Base-by-base conservation (phyloP, 73 alveolate genomes). In the Symbiodinium natans region DNA sequence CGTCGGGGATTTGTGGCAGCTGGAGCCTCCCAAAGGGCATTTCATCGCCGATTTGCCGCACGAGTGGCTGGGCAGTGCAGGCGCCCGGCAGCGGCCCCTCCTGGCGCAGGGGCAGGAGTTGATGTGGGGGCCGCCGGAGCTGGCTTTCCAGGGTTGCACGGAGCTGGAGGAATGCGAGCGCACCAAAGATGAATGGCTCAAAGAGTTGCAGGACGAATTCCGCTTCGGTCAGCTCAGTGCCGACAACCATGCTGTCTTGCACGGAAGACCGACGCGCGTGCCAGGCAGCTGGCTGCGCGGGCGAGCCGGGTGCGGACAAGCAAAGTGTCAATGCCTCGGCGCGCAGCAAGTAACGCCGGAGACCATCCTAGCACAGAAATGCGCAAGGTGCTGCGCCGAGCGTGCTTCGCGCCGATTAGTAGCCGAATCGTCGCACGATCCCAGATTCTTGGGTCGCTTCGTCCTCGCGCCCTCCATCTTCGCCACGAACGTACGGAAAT, bases 271-370 rank as follows among this genome's bases (percentile, higher is more conserved):
- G 29, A 83, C 93, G n/a, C 4, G 15, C 11, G 93, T 84, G 34
- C 77, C 80, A 5, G 93, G 93, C 46, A 84, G 93, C 31, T 84
- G 93, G 93, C 46, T 52, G 13, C 68, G 68, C 68, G 68, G 68
- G 27, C 33, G 13, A 29, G 40, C 93, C 0, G 15, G 39, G 19
- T 84, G 93, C 25, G 77, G 77, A n/a, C 4, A 46, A 0, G 34
- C 5, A 0, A 3, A 7, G 6, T 84, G 93, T 31, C 80, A 21
- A 11, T 21, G 13, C 7, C 33, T 84, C 38, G 34, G 3, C 11
- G 34, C 41, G 15, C 34, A 10, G 1, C 1, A 73, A 13, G 73
- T 13, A 27, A 34, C n/a, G 25, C 73, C 73, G 27, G 0, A 15
- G 15, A 11, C 19, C 0, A 29, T 39, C 36, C 27, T 39, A 17